Evolutionary conservation across 2,329 filamentous ascomycete genomes (phyloP).

Genomic region (Coleophoma eucalyptorum): DNA sequence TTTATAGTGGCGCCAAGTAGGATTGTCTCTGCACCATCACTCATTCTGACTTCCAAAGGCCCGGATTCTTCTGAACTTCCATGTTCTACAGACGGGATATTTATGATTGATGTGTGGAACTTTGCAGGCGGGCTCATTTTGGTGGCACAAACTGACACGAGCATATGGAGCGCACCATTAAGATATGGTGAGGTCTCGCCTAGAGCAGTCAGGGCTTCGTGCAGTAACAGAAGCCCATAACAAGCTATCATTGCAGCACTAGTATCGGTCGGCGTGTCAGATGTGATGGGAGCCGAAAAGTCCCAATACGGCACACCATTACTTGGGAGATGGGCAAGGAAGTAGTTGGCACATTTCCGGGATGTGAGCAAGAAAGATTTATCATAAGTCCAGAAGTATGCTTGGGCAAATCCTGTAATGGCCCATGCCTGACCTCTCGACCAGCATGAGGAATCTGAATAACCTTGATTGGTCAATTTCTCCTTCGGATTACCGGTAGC

Average conservation of each 20-base stretch:
- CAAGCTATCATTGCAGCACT: conserved; percentile 34
- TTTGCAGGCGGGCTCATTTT: conserved; percentile 19
- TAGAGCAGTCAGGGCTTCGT: conserved; percentile 14
- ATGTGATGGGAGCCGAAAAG: conserved; percentile 34
- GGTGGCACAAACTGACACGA: conserved; percentile 17
- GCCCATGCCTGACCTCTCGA: conserved; percentile 45
- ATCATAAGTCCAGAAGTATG: conserved; percentile 41
- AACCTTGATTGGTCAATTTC: conserved; percentile 44
- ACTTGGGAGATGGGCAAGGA: conserved; percentile 33
- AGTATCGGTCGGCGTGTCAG: conserved; percentile 29
- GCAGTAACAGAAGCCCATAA: conserved; percentile 34
- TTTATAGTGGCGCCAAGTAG: conserved; percentile 42
- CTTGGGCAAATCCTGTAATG: conserved; percentile 42
- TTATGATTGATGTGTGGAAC: conserved; percentile 7
- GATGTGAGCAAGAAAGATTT: conserved; percentile 37
- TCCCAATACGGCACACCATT: conserved; percentile 44
- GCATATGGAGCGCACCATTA: conserved; percentile 20
- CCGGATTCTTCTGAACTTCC: conserved; percentile 9
- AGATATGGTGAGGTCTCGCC: conserved; percentile 24
- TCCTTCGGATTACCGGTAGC: conserved; percentile 32
- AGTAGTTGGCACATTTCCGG: conserved; percentile 38
- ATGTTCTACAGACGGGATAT: conserved; percentile 21
- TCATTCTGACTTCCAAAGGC: conserved; percentile 18
- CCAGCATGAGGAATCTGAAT: conserved; percentile 40
- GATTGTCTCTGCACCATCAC: conserved; percentile 35